Evolutionary conservation across 768 basidiomycete species (phyloP), one percentile per base, ranked within the genome.

Genomic region (Lactarius tabidus): DNA sequence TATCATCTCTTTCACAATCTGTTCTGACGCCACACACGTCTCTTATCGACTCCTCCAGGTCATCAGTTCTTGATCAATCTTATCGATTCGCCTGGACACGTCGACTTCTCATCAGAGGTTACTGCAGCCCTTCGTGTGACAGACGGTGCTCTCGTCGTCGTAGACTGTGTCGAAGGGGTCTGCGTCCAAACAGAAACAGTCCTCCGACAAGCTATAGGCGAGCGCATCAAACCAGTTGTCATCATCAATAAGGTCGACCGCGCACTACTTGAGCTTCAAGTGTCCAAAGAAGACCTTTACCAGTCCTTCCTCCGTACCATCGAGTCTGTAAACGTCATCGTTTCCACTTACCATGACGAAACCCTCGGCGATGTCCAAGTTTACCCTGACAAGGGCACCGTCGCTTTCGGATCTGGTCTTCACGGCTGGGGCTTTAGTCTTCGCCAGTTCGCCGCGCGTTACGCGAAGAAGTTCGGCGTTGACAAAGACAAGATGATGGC

Each of bases 211-310:
- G 92, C 97, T 62, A 85, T 99, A 52, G 86, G 88, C 48, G 97
- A 99, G 82, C 95, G 97, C 78, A 98, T 99, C 83, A 98, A 97
- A 82, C 97, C 97, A 70, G 97, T 99, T 74, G 88, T 98, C 73
- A 87, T 98, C 80, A 97, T 99, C 82, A 99, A 99, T 88, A 99
- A 99, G 84, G 95, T 99, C 74, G 97, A 99, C 80, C 96, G 97
- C 74, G 97, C 97, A 65, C 87, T 99, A 59, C 92, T 99, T 73
- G 97, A 99, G 79, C 88, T 99, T 56, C 97, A 99, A 78, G 92
- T 98, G 71, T 81, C 85, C 77, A 98, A 98, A 81, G 97, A 99
- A 77, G 88, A 90, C 69, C 89, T 99, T 64, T 99, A 88, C 84
- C 97, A 98, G 79, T 92, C 93, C 55, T 99, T 99, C 90, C 85